Percentiles rank a stretch among this genome's conserved stretches.
Evolutionary conservation across 2,329 filamentous ascomycete genomes (phyloP).

Genomic region (Lachnellula occidentalis): DNA sequence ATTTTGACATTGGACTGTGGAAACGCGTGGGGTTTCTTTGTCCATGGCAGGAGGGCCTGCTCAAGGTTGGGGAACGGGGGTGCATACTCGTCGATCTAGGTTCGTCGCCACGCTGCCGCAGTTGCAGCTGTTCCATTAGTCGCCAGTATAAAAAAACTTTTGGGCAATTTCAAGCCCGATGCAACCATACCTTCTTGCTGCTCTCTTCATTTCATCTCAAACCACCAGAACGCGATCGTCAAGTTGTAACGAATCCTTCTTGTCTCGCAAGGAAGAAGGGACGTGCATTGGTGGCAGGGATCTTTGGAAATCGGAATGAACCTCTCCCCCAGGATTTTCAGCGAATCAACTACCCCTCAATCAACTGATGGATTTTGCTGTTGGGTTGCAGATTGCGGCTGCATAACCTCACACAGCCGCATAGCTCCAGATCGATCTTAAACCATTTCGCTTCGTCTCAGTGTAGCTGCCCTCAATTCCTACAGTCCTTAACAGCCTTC

Average conservation of each 20-base stretch:
- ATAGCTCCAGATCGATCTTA: background rate
- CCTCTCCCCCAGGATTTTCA: background rate
- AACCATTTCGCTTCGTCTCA: background rate
- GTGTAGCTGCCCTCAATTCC: background rate
- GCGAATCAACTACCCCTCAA: background rate
- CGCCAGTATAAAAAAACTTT: background rate
- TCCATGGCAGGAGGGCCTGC: background rate
- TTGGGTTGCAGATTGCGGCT: background rate
- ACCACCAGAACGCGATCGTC: constrained; percentile 8
- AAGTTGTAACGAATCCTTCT: constrained; percentile 9
- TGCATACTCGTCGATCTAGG: background rate
- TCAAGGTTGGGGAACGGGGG: background rate
- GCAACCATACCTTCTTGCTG: background rate
- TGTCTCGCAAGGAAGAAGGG: background rate
- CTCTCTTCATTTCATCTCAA: constrained; percentile 2
- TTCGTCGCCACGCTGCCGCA: background rate
- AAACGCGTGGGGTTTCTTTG: constrained; percentile 7
- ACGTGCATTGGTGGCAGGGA: background rate
- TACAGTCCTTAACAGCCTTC: too few relatives aligned
- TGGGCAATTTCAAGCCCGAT: background rate
- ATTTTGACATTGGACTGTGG: constrained; percentile 2
- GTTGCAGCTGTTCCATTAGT: constrained; percentile 4
- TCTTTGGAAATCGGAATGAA: background rate
- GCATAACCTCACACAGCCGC: background rate
- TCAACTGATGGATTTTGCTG: background rate